Evolutionary conservation across 2,329 filamentous ascomycete genomes (phyloP).

Genomic region (Rhexocercosporidium sp.): DNA sequence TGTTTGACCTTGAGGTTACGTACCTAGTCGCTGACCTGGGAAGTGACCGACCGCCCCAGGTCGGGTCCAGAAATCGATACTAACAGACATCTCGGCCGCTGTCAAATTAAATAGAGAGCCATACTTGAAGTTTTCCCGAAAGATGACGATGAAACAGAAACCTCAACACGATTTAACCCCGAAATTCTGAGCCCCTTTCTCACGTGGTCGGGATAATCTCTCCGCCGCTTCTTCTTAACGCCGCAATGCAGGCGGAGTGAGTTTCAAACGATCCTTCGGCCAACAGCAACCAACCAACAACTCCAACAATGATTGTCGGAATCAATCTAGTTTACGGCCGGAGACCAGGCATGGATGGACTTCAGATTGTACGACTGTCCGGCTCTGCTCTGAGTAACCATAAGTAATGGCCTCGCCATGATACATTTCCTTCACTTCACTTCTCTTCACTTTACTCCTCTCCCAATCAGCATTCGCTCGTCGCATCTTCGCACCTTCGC

Average conservation of each 20-base stretch:
- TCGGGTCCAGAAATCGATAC: background rate
- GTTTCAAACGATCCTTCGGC: background rate
- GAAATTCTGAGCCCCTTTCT: background rate
- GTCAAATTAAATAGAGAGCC: no score
- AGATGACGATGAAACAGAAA: background rate
- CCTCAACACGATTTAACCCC: background rate
- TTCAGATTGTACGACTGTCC: background rate
- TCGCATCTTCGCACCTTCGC: background rate
- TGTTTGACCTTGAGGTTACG: no score
- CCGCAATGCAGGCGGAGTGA: conserved; percentile 2
- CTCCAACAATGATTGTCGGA: conserved; percentile 4
- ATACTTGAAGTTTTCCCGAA: background rate
- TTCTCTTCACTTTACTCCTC: background rate
- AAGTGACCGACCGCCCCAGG: no score
- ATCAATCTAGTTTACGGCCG: conserved; percentile 3
- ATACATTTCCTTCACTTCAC: background rate
- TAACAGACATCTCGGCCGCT: background rate
- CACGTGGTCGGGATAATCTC: conserved; percentile 2
- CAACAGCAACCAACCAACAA: conserved; percentile 10
- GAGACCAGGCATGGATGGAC: background rate
- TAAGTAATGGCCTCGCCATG: conserved; percentile 1
- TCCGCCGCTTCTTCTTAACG: background rate
- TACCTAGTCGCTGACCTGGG: no score
- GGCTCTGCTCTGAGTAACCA: background rate
- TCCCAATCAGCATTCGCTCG: conserved; percentile 1